phyloP scores from a whole-genome alignment of 768 basidiomycete species.

The Ramaria sp. region DNA sequence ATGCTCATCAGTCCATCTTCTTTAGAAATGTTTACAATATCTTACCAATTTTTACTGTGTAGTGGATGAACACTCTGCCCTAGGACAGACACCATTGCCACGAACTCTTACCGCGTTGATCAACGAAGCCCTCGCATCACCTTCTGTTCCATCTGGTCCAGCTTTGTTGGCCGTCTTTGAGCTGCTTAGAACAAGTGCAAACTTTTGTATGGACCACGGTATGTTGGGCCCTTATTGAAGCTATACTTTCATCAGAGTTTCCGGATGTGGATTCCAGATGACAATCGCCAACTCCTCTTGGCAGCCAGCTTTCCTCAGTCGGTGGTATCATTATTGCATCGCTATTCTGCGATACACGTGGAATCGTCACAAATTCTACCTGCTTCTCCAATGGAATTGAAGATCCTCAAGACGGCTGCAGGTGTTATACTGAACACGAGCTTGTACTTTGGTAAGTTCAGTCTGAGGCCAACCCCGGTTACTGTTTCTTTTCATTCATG shows the following conservation, averaged over 20 bases:
- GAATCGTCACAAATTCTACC: conserved; percentile 26
- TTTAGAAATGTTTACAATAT: background rate
- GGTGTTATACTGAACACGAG: conserved; percentile 73
- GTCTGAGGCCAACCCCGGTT: background rate
- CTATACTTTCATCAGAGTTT: background rate
- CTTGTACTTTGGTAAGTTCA: conserved; percentile 56
- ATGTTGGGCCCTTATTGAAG: conserved; percentile 14
- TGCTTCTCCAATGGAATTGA: conserved; percentile 54
- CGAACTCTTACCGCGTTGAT: conserved; percentile 54
- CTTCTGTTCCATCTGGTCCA: conserved; percentile 32
- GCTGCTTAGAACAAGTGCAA: conserved; percentile 68
- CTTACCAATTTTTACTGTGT: conserved; percentile 7
- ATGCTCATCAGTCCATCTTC: background rate
- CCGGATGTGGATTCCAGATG: conserved; percentile 36
- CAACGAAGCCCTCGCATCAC: conserved; percentile 39
- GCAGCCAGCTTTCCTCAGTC: conserved; percentile 62
- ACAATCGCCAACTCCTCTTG: conserved; percentile 58
- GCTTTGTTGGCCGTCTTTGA: conserved; percentile 48
- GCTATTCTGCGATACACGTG: conserved; percentile 33
- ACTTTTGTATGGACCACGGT: conserved; percentile 81
- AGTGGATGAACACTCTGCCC: conserved; percentile 62
- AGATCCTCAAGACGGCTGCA: conserved; percentile 64
- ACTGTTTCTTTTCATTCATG: conserved; percentile 1
- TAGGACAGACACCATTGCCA: conserved; percentile 56
- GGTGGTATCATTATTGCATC: conserved; percentile 56